Percentiles rank a stretch among this genome's conserved stretches.
phyloP scores from a whole-genome alignment of 352 stramenopile species.

The Phytophthora fragariae region DNA sequence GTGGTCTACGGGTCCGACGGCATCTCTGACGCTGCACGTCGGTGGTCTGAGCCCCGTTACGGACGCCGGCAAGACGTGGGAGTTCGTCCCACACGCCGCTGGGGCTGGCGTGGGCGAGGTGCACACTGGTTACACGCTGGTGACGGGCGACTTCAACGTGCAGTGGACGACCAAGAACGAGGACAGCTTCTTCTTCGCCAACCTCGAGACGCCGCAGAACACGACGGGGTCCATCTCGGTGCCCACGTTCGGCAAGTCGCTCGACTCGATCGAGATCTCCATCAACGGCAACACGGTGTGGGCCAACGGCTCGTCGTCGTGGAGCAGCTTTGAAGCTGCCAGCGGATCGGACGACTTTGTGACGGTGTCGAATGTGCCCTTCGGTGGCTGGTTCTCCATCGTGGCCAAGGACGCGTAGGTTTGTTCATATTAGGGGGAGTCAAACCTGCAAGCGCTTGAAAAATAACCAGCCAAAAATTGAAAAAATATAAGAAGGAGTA shows the following conservation, averaged over 20 bases:
- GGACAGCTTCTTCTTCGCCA: conserved; percentile 33
- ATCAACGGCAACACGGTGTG: conserved; percentile 45
- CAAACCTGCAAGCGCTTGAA: too few relatives aligned
- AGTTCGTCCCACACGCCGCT: conserved; percentile 36
- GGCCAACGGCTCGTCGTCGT: conserved; percentile 22
- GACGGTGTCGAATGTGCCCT: conserved; percentile 24
- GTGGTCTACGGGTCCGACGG: conserved; percentile 46
- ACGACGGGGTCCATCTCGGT: conserved; percentile 42
- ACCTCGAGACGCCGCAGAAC: conserved; percentile 16
- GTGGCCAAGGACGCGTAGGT: conserved; percentile 24
- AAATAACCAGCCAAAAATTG: too few relatives aligned
- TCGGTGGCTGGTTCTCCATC: conserved; percentile 25
- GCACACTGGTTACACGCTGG: conserved; percentile 37
- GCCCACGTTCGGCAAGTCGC: conserved; percentile 38
- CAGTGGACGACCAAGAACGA: conserved; percentile 36
- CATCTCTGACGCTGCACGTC: conserved; percentile 32
- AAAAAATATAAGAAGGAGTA: too few relatives aligned
- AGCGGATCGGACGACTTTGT: conserved; percentile 30
- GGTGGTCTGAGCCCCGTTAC: conserved; percentile 33
- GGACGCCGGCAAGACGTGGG: conserved; percentile 39
- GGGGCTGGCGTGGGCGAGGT: conserved; percentile 24
- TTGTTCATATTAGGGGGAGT: background rate
- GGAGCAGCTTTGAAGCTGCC: conserved; percentile 16
- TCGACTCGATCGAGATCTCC: conserved; percentile 34
- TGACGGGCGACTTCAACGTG: conserved; percentile 28